Conservation (phyloP, 108 stramenopile genomes). For the Pelagomonas calceolata region DNA sequence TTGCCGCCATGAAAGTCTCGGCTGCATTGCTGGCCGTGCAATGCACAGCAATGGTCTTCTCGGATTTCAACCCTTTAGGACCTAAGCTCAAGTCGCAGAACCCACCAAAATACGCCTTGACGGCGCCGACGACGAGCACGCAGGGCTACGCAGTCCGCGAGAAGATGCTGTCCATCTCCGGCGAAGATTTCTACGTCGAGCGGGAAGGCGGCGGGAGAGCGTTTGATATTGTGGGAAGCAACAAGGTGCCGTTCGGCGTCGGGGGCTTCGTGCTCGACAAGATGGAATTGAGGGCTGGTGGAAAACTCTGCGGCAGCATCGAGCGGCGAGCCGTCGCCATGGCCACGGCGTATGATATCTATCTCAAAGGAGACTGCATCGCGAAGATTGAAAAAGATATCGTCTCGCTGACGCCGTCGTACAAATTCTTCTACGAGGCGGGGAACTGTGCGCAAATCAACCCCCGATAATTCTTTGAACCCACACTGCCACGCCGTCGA, state of each 20-base stretch:
- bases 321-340: not conserved
- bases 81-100: too few relatives aligned
- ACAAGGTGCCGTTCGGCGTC: slow-evolving; percentile 7
- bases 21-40: too few relatives aligned
- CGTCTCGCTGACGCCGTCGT: not conserved
- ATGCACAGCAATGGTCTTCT: too few relatives aligned
- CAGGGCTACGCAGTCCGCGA: not conserved
- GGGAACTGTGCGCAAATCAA: too few relatives aligned
- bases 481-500: too few relatives aligned
- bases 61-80: too few relatives aligned
- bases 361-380: not conserved
- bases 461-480: too few relatives aligned
- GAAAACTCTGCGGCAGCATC: not conserved
- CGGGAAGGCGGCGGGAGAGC: not conserved
- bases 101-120: not conserved
- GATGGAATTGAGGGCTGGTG: not conserved
- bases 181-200: not conserved
- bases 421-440: slow-evolving; percentile 2
- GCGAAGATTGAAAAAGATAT: not conserved
- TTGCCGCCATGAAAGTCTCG: too few relatives aligned
- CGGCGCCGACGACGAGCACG: not conserved
- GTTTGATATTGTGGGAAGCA: not conserved
- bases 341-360: not conserved
- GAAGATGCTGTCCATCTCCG: not conserved
- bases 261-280: not conserved